Conservation (phyloP, 2,329 filamentous ascomycete species). For the Pestalotiopsis sp. region DNA sequence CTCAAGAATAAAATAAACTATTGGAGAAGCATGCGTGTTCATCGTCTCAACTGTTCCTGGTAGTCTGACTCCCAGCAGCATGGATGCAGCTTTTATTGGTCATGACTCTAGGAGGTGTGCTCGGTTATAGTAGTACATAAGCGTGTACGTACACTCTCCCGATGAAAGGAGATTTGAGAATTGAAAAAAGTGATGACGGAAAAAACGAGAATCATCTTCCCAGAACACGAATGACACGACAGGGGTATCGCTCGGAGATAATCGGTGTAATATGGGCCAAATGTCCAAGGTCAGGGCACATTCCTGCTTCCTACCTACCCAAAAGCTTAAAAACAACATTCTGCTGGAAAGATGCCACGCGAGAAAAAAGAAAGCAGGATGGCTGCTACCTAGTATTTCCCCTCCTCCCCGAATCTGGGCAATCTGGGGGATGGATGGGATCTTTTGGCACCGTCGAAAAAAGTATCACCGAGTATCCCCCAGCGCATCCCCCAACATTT, state of each 20-base stretch:
- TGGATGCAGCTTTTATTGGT: slow-evolving; percentile 3
- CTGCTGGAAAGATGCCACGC: slow-evolving; percentile 1
- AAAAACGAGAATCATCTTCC: background rate
- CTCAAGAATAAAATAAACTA: background rate
- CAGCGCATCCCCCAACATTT: background rate
- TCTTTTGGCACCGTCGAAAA: background rate
- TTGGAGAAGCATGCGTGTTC: background rate
- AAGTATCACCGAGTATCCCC: slow-evolving; percentile 5
- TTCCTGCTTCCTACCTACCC: background rate
- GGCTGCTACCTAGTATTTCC: background rate
- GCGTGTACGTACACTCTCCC: background rate
- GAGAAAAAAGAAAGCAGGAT: background rate
- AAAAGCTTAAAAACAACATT: slow-evolving; percentile 1
- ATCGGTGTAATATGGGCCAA: slow-evolving; percentile 5
- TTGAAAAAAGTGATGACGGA: background rate
- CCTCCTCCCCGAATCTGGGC: background rate
- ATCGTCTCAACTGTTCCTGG: background rate
- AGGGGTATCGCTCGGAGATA: slow-evolving; percentile 3
- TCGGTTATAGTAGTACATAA: background rate
- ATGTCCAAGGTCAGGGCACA: background rate
- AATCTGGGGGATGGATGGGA: background rate
- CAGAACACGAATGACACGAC: background rate
- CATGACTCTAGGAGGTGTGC: background rate
- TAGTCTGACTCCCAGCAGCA: background rate
- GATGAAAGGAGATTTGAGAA: background rate